Evolutionary conservation across 306 rosid species (phyloP).

Genomic region (Luffa aegyptiaca): DNA sequence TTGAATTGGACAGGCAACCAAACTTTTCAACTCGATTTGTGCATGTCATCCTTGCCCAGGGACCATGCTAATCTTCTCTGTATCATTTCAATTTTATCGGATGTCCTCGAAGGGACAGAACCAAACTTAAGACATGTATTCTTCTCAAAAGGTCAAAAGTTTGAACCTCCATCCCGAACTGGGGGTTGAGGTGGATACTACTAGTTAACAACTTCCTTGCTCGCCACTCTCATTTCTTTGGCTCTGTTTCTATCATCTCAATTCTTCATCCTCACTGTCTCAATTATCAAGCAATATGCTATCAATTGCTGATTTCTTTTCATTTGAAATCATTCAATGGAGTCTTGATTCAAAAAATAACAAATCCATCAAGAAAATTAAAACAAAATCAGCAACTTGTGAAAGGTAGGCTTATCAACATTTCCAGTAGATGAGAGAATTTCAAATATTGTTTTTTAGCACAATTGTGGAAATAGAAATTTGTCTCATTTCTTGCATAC

Average conservation of each 20-base stretch:
- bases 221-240: neutral
- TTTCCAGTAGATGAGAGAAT: neutral
- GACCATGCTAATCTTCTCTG: no score
- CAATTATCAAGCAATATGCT: neutral
- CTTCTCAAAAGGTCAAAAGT: no score
- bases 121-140: no score
- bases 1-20: neutral
- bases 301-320: neutral
- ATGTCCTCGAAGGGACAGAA: no score
- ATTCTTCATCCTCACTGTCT: neutral
- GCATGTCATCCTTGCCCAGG: no score
- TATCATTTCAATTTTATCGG: no score
- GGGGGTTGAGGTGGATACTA: neutral
- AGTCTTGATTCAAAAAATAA: neutral
- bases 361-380: neutral
- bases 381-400: neutral
- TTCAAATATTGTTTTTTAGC: neutral
- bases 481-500: slow-evolving; percentile 25
- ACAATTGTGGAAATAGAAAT: neutral
- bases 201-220: neutral
- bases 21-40: neutral
- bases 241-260: neutral
- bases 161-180: no score
- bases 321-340: neutral
- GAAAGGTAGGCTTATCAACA: neutral